phyloP scores from a whole-genome alignment of 2,329 filamentous ascomycete genomes.

The Sporothrix pseudoabietina region DNA sequence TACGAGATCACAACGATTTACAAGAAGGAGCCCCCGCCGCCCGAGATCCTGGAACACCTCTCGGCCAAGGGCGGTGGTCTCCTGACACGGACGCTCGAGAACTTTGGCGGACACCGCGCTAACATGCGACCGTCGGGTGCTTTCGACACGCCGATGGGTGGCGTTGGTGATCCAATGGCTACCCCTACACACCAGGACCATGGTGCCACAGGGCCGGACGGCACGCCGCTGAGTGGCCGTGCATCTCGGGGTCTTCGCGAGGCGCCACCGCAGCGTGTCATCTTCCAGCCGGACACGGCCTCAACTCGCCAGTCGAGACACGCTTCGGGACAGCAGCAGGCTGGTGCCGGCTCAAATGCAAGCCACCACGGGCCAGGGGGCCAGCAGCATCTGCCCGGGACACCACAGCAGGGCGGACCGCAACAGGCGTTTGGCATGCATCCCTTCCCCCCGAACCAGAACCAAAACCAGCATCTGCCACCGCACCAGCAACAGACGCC shows the following conservation, averaged over 20 bases:
- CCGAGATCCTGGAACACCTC: constrained; percentile 83
- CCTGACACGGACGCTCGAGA: constrained; percentile 76
- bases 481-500: constrained; percentile 26
- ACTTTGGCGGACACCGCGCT: constrained; percentile 52
- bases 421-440: constrained; percentile 31
- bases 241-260: constrained; percentile 71
- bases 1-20: constrained; percentile 82
- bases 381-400: constrained; percentile 27
- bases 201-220: constrained; percentile 47
- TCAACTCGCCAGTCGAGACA: constrained; percentile 66
- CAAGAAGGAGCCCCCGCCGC: constrained; percentile 79
- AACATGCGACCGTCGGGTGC: constrained; percentile 47
- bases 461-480: constrained; percentile 4
- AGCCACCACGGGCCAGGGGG: constrained; percentile 34
- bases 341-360: constrained; percentile 36
- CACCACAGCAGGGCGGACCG: constrained; percentile 38
- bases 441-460: constrained; percentile 22
- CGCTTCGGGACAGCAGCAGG: constrained; percentile 52
- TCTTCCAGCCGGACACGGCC: constrained; percentile 80
- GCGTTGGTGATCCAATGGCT: constrained; percentile 55
- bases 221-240: constrained; percentile 54
- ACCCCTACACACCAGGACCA: constrained; percentile 57
- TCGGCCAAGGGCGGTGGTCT: constrained; percentile 82
- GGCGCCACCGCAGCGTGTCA: constrained; percentile 79
- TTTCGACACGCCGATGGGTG: constrained; percentile 36